Evolutionary conservation across 2,329 filamentous ascomycete species (phyloP).

Genomic region (Alternaria arbusti): DNA sequence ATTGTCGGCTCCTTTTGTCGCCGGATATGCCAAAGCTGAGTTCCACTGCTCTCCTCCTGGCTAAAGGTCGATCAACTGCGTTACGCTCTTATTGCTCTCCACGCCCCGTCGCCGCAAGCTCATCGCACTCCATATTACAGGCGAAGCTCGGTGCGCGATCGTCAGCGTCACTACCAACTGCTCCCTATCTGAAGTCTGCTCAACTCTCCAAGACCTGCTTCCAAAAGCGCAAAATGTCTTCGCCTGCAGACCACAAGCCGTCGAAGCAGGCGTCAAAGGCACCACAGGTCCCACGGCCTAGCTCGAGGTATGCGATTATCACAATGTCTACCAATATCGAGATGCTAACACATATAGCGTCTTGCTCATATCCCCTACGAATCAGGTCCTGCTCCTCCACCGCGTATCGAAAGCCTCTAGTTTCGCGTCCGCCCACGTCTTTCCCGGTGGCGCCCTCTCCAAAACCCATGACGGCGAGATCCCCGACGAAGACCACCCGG

Average conservation of each 20-base stretch:
- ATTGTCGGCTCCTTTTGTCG: conserved; percentile 16
- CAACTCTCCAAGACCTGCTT: not conserved
- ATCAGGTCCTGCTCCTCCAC: conserved; percentile 87
- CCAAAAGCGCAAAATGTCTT: conserved; percentile 38
- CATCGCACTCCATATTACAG: not conserved
- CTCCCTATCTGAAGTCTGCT: not conserved
- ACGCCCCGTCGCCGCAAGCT: not conserved
- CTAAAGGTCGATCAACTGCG: conserved; percentile 3
- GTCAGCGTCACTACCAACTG: not conserved
- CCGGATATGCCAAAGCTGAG: conserved; percentile 35
- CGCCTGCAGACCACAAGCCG: conserved; percentile 39
- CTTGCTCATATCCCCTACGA: conserved; percentile 81
- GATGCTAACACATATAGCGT: conserved; percentile 61
- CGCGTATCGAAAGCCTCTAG: conserved; percentile 81
- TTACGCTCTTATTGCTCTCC: not conserved
- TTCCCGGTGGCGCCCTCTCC: conserved; percentile 87
- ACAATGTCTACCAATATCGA: not conserved
- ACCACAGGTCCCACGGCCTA: conserved; percentile 63
- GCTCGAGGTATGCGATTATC: conserved; percentile 61
- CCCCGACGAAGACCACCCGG: conserved; percentile 57
- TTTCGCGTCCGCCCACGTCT: conserved; percentile 92
- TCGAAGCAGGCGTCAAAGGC: conserved; percentile 42
- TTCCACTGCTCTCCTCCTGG: conserved; percentile 12
- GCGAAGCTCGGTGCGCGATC: not conserved
- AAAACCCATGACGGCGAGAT: conserved; percentile 74